Evolutionary conservation across 345 rosid genomes (phyloP), one percentile per base, ranked within the genome.

Genomic region (Noccaea caerulescens): DNA sequence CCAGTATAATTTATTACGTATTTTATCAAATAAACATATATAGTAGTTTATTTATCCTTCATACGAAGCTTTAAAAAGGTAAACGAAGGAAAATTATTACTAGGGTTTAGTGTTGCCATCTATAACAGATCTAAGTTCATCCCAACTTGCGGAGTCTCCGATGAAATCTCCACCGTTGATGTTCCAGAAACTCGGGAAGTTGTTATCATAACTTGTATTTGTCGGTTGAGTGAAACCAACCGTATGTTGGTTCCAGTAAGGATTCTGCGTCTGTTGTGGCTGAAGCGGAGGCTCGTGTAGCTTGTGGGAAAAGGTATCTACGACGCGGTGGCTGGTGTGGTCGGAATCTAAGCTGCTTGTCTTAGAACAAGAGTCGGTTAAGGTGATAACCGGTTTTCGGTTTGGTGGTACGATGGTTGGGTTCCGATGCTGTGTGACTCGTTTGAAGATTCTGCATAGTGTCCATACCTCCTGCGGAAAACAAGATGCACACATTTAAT

Each of bases 401-500:
- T 64, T 64, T 71, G 47, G 63, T 51, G 75, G 72, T 66, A 71
- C 57, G 71, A 34, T 38, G 47, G 57, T 30, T 30, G 60, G 56
- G 18, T 63, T 79, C 50, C 58, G 77, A 57, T 58, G 70, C 6
- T 72, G 47, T 30, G 84, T 82, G 49, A 73, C 58, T 77, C 96
- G 80, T 78, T 83, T 84, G 84, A 89, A 83, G 62, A 89, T 84
- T 75, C 96, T 79, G 69, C 96, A 89, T 1, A 89, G 87, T 55
- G 96, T 89, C 96, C 93, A 87, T 14, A 89, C 89, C 73, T 89
- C 96, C 96, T 89, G 84, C 30, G 49, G 5, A 72, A 76, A 68
- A 20, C 64, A 63, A 70, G 55, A 73, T 4, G 18, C 33, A n/a
- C 37, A 43, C 43, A 63, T 58, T 8, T 10, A 20, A 9, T 20